Base-by-base conservation (phyloP, 202 grass and related monocot genomes). In the Musa balbisiana region DNA sequence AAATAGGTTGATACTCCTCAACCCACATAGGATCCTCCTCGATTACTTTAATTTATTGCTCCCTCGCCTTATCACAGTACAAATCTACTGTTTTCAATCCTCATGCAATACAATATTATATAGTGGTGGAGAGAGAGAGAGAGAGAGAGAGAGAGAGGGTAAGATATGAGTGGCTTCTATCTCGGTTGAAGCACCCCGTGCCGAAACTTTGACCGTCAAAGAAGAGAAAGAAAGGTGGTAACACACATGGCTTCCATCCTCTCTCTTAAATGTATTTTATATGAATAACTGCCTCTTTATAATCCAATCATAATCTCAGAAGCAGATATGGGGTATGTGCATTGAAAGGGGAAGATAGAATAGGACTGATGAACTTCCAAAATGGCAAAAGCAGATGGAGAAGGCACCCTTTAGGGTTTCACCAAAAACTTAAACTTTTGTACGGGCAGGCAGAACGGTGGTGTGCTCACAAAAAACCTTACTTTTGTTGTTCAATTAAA, bases 151-250 rank as follows among this genome's bases (percentile, higher is more conserved):
- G 81, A 82, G 78, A 5, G 4, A n/a, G 33, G 78, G 79, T 85
- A 88, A 87, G 78, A 84, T 82, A 82, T 81, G 71, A 80, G 55
- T 67, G 66, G 82, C 84, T 92, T 86, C 86, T 77, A 86, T 83
- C 89, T 92, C 53, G 89, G 86, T 88, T 84, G 80, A 77, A 82
- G 89, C 73, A 86, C 86, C 69, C 16, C 73, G 84, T 82, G 89
- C 81, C 79, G 83, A 82, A 88, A 84, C 81, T 92, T 92, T 92
- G 89, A 92, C 89, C 86, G 89, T 88, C 86, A 88, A 87, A 88
- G 68, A 67, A 27, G 11, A 29, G 10, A 77, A 64, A 22, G 50
- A 27, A 22, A 43, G 17, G 24, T 24, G 23, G 76, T 69, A 43
- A 69, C 49, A 69, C 76, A 79, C 76, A 69, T 79, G 25, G 23